Conservation (phyloP, 2,329 filamentous ascomycete species). For the Fusarium sublunatum region DNA sequence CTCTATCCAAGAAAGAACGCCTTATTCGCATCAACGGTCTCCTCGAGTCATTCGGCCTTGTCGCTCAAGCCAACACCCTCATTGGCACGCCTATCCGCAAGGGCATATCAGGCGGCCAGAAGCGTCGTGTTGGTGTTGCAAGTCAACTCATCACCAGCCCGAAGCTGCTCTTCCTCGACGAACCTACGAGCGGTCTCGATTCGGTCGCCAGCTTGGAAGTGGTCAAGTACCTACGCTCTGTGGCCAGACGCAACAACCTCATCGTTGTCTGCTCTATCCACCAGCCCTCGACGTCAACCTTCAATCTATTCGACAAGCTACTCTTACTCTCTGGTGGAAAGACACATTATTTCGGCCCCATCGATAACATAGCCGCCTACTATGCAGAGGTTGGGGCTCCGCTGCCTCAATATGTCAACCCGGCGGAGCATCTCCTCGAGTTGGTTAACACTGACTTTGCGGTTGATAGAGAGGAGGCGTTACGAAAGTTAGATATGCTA, state of each 20-base stretch:
- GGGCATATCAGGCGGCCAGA: conserved; percentile 87
- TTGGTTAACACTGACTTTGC: conserved; percentile 82
- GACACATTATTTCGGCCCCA: conserved; percentile 77
- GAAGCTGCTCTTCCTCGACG: conserved; percentile 84
- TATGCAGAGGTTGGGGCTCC: conserved; percentile 70
- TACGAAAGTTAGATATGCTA: conserved; percentile 49
- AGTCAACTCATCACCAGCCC: conserved; percentile 84
- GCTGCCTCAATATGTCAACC: conserved; percentile 78
- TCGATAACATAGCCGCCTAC: conserved; percentile 68
- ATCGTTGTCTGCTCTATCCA: conserved; percentile 87
- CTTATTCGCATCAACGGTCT: conserved; percentile 72
- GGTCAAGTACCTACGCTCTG: conserved; percentile 74
- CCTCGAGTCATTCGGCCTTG: conserved; percentile 78
- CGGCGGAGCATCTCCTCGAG: conserved; percentile 83
- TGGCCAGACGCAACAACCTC: conserved; percentile 75
- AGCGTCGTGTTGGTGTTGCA: conserved; percentile 81
- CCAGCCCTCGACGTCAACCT: conserved; percentile 84
- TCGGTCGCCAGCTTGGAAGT: conserved; percentile 82
- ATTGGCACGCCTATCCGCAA: conserved; percentile 86
- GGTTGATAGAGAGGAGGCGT: conserved; percentile 57
- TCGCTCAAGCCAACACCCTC: conserved; percentile 74
- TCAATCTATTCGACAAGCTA: conserved; percentile 83
- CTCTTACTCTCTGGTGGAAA: conserved; percentile 77
- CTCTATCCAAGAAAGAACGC: conserved; percentile 64
- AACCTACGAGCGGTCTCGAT: conserved; percentile 86